Percentiles rank a stretch among this genome's conserved stretches.
These are phyloP conservation scores for Pseudogymnoascus sp. DNA, from an alignment of 2,329 filamentous ascomycete genomes.

Conservation along the genomic window DNA sequence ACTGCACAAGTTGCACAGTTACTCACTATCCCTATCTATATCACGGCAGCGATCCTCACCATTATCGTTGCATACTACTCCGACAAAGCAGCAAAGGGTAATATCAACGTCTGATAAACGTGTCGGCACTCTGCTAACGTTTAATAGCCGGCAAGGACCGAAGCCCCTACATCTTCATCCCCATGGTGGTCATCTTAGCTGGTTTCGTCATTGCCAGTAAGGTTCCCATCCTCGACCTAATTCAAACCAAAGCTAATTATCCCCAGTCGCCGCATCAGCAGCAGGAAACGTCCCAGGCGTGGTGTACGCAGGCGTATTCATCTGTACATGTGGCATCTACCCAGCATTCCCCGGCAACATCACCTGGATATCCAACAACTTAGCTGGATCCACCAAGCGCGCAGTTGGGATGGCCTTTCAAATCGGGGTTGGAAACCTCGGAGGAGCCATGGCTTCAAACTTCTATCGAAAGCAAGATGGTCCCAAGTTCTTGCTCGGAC, in stretches of 20 bases:
- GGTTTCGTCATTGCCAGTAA: slow-evolving; percentile 46
- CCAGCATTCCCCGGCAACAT: slow-evolving; percentile 36
- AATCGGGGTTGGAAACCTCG: slow-evolving; percentile 53
- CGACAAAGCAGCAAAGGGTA: slow-evolving; percentile 42
- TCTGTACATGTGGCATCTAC: slow-evolving; percentile 38
- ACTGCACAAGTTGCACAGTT: slow-evolving; percentile 33
- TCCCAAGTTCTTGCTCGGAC: slow-evolving; percentile 43
- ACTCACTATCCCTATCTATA: slow-evolving; percentile 46
- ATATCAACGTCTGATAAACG: background rate
- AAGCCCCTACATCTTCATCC: slow-evolving; percentile 48
- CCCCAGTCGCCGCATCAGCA: slow-evolving; percentile 26
- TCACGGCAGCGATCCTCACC: slow-evolving; percentile 54
- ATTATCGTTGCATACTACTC: slow-evolving; percentile 47
- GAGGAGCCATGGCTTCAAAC: slow-evolving; percentile 61
- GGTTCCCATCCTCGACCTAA: background rate
- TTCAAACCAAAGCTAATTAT: slow-evolving; percentile 25
- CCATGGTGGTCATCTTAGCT: slow-evolving; percentile 44
- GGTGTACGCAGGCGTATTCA: slow-evolving; percentile 39
- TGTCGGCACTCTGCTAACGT: background rate
- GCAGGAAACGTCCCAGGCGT: slow-evolving; percentile 32
- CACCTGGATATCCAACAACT: slow-evolving; percentile 51
- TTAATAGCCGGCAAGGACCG: slow-evolving; percentile 21
- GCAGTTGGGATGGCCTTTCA: slow-evolving; percentile 57
- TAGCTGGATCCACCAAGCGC: slow-evolving; percentile 47
- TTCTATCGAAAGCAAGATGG: slow-evolving; percentile 52